phyloP scores from a whole-genome alignment of 495 filamentous ascomycete species.

The Penicillium coprophilum region DNA sequence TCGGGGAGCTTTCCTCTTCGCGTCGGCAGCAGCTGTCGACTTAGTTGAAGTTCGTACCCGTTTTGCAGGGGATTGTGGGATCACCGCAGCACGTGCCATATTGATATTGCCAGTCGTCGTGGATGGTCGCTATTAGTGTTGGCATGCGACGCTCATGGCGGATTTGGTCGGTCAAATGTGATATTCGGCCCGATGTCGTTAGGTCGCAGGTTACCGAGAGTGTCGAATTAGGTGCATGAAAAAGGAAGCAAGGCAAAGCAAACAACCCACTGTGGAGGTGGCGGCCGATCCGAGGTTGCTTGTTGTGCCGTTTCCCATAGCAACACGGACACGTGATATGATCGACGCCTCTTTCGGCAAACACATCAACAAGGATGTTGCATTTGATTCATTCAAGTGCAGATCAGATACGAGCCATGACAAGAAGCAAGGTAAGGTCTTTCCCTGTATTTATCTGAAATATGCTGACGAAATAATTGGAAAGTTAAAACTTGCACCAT shows the following conservation, averaged over 20 bases:
- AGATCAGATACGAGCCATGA: neutral
- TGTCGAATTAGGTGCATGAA: constrained; percentile 14
- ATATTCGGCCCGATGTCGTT: constrained; percentile 8
- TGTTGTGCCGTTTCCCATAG: constrained; percentile 13
- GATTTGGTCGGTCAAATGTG: constrained; percentile 4
- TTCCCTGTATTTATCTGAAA: neutral
- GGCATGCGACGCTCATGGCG: constrained; percentile 23
- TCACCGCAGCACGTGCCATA: constrained; percentile 47
- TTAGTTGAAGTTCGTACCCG: constrained; percentile 26
- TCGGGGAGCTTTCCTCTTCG: constrained; percentile 21
- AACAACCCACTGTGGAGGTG: constrained; percentile 16
- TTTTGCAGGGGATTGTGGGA: constrained; percentile 38
- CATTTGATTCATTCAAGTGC: neutral
- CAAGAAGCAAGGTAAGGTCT: neutral
- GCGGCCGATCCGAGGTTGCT: constrained; percentile 4
- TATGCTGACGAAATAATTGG: neutral
- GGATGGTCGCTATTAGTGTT: constrained; percentile 7
- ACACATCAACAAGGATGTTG: neutral
- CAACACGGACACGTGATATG: constrained; percentile 9
- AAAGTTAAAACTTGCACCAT: neutral
- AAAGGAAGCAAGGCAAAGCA: constrained; percentile 9
- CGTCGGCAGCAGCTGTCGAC: constrained; percentile 17
- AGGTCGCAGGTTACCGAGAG: constrained; percentile 3
- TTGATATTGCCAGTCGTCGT: constrained; percentile 13
- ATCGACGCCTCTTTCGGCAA: neutral